Percentiles rank a stretch among this genome's conserved stretches.
Conservation (phyloP, 192 early-diverging fungal genomes). For the Geranomyces michiganensis region DNA sequence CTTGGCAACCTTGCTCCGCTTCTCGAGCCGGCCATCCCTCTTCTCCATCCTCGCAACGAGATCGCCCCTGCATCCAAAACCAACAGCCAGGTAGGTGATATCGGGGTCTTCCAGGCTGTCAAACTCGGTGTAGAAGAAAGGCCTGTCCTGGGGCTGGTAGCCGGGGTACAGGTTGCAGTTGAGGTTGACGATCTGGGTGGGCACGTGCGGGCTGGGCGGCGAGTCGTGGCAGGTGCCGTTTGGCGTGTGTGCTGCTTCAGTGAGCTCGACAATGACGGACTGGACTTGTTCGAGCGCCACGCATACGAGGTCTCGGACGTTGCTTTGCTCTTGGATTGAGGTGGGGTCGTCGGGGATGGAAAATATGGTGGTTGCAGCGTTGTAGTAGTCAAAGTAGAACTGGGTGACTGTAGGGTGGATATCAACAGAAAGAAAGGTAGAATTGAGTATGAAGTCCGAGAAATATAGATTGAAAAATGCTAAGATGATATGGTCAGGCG, state of each 20-base stretch:
- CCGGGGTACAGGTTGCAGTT: slow-evolving; percentile 11
- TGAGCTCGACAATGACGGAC: neutral
- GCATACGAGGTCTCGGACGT: neutral
- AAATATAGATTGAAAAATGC: no score
- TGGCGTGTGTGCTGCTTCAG: neutral
- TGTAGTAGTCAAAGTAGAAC: neutral
- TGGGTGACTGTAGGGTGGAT: neutral
- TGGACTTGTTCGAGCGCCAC: neutral
- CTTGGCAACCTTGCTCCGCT: no score
- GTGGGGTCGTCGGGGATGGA: neutral
- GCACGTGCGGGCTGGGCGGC: neutral
- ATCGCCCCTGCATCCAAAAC: slow-evolving; percentile 6
- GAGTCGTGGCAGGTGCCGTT: neutral
- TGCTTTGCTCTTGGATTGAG: neutral
- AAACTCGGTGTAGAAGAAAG: neutral
- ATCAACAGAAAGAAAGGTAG: neutral
- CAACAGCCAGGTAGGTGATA: slow-evolving; percentile 3
- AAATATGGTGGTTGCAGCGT: neutral
- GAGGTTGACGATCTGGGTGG: slow-evolving; percentile 11
- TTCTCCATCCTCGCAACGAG: slow-evolving; percentile 1
- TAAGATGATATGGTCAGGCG: no score
- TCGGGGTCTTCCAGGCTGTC: neutral
- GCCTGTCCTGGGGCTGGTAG: slow-evolving; percentile 9
- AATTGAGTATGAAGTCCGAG: no score
- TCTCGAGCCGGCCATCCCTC: neutral